Conservation (phyloP, 1,284 basidiomycete species). For the Trametes sp. region DNA sequence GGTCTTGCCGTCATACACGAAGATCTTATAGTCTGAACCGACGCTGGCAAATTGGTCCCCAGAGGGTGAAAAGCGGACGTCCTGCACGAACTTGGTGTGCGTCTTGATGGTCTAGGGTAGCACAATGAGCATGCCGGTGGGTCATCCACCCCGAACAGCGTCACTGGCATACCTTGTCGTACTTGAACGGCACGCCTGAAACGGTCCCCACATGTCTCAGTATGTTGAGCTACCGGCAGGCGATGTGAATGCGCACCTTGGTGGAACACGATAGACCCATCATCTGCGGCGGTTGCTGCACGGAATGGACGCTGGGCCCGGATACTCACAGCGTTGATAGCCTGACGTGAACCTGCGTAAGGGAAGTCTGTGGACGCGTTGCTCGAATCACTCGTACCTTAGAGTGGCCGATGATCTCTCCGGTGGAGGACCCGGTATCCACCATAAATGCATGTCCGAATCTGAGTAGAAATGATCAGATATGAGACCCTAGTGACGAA, state of each 20-base stretch:
- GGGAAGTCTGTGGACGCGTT: not conserved
- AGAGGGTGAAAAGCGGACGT: constrained; percentile 84
- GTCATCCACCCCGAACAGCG: not conserved
- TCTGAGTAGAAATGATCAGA: constrained; percentile 47
- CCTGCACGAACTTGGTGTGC: constrained; percentile 95
- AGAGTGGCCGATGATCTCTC: constrained; percentile 94
- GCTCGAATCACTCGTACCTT: constrained; percentile 64
- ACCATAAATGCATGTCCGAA: constrained; percentile 91
- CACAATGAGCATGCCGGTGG: not conserved
- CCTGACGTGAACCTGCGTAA: constrained; percentile 48
- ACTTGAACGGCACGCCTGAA: constrained; percentile 88
- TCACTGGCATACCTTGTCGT: constrained; percentile 68
- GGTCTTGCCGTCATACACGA: constrained; percentile 92
- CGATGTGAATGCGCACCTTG: constrained; percentile 59
- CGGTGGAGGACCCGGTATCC: constrained; percentile 88
- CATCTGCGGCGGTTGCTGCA: constrained; percentile 89
- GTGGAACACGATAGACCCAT: constrained; percentile 83
- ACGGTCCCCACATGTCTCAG: constrained; percentile 27
- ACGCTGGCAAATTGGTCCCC: constrained; percentile 90
- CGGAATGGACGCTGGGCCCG: constrained; percentile 90
- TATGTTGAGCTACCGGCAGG: not conserved
- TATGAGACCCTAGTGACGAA: too few relatives aligned
- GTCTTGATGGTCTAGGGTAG: constrained; percentile 77
- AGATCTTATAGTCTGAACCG: constrained; percentile 90
- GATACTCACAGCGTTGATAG: constrained; percentile 92